Evolutionary conservation across 2,329 filamentous ascomycete species (phyloP).

Genomic region (Aschersonia sp.): DNA sequence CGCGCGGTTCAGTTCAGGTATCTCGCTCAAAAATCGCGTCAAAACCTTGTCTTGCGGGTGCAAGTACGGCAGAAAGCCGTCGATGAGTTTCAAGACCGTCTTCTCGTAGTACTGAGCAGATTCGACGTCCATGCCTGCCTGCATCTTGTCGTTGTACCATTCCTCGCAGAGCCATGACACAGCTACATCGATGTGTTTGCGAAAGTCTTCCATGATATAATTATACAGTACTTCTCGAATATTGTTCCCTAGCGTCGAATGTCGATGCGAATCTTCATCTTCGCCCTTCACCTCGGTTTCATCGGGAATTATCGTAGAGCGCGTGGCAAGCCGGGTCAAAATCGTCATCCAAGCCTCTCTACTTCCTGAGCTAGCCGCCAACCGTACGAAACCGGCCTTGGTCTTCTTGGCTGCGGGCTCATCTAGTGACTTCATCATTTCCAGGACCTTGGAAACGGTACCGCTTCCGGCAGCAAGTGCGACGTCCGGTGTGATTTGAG

Average conservation of each 20-base stretch:
- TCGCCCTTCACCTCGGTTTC: conserved; percentile 43
- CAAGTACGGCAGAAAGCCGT: conserved; percentile 82
- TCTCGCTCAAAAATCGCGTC: conserved; percentile 81
- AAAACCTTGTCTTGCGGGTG: conserved; percentile 81
- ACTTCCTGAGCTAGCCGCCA: conserved; percentile 74
- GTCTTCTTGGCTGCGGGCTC: conserved; percentile 46
- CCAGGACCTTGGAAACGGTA: conserved; percentile 64
- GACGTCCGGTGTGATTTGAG: conserved; percentile 55
- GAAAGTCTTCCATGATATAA: conserved; percentile 86
- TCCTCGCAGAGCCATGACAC: conserved; percentile 94
- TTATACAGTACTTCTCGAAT: conserved; percentile 72
- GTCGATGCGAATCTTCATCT: conserved; percentile 29
- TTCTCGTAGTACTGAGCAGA: conserved; percentile 58
- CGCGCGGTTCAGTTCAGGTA: conserved; percentile 61
- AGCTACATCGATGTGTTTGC: conserved; percentile 74
- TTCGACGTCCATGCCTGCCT: conserved; percentile 25
- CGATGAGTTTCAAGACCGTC: conserved; percentile 69
- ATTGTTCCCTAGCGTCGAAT: conserved; percentile 42
- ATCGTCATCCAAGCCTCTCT: conserved; percentile 86
- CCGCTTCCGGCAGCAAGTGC: conserved; percentile 61
- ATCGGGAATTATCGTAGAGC: conserved; percentile 59
- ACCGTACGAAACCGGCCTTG: conserved; percentile 63
- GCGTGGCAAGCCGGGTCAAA: conserved; percentile 70
- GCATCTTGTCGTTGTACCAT: conserved; percentile 78
- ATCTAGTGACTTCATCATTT: conserved; percentile 60